Percentiles rank a stretch among this genome's conserved stretches.
Conservation (phyloP, 768 basidiomycete species). For the Multifurca ochricompacta region DNA sequence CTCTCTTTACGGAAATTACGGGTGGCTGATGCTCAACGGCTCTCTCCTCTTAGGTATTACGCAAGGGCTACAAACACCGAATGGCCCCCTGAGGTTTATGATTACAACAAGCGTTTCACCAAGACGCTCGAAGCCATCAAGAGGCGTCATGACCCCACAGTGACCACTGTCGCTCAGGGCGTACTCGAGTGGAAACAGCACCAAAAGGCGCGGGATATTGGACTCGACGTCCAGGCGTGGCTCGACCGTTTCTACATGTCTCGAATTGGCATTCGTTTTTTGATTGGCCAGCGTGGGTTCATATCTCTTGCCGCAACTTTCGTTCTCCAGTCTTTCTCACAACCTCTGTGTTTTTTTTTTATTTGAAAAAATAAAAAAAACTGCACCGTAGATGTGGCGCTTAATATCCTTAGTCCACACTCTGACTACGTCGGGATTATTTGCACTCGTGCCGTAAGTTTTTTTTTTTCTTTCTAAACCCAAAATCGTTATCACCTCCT, state of each 20-base stretch:
- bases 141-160: conserved; percentile 91
- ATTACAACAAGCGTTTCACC: conserved; percentile 91
- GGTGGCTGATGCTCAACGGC: conserved; percentile 2
- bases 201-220: conserved; percentile 62
- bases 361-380: too few species aligned
- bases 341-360: too few species aligned
- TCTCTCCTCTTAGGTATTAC: conserved; percentile 58
- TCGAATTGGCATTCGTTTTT: conserved; percentile 90
- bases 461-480: background rate
- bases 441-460: conserved; percentile 78
- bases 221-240: conserved; percentile 89
- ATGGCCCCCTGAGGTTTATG: conserved; percentile 91
- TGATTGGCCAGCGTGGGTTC: conserved; percentile 83
- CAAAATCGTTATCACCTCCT: too few species aligned
- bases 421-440: conserved; percentile 95
- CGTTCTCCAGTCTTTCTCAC: too few species aligned
- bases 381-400: conserved; percentile 79
- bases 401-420: conserved; percentile 88
- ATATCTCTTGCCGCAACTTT: background rate
- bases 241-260: conserved; percentile 96
- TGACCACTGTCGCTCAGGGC: conserved; percentile 94
- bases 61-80: conserved; percentile 59
- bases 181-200: conserved; percentile 91
- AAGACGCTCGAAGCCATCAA: conserved; percentile 84
- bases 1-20: background rate